These are phyloP conservation scores for Pseudogymnoascus destructans DNA, from an alignment of 2,329 filamentous ascomycete genomes.

Conservation along the genomic window DNA sequence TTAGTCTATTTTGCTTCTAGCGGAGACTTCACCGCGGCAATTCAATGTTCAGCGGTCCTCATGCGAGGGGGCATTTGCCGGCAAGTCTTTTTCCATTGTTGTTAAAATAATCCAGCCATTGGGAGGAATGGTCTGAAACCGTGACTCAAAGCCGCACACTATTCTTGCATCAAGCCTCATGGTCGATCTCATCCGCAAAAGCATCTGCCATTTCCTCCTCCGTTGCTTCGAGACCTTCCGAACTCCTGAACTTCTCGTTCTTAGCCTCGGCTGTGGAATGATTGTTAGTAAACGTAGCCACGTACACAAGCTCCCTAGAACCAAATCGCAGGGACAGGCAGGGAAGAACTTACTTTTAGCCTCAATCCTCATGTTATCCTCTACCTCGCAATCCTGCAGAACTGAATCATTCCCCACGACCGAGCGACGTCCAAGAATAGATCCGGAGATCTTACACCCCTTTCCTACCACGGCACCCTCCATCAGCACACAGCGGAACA, in stretches of 20 bases:
- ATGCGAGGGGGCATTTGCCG: neutral
- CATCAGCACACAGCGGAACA: conserved; percentile 85
- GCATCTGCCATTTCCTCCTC: conserved; percentile 45
- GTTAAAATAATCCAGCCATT: neutral
- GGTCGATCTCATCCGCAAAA: conserved; percentile 22
- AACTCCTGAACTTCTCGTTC: conserved; percentile 54
- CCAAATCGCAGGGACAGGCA: neutral
- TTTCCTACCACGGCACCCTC: conserved; percentile 78
- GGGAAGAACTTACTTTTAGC: conserved; percentile 47
- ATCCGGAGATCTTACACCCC: conserved; percentile 73
- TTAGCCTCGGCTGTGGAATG: conserved; percentile 46
- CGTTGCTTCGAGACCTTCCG: conserved; percentile 50
- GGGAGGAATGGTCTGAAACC: neutral
- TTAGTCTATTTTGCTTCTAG: neutral
- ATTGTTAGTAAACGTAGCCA: conserved; percentile 17
- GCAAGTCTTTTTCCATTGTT: neutral
- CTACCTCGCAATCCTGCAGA: conserved; percentile 84
- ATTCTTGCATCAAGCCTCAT: conserved; percentile 3
- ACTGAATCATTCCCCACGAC: conserved; percentile 69
- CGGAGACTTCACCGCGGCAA: neutral
- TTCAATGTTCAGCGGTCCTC: neutral
- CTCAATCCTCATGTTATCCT: conserved; percentile 77
- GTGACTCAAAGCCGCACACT: neutral
- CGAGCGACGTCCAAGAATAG: conserved; percentile 69
- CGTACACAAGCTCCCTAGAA: neutral